phyloP scores from a whole-genome alignment of 371 early-diverging fungal species.

The Lichtheimia ramosa region DNA sequence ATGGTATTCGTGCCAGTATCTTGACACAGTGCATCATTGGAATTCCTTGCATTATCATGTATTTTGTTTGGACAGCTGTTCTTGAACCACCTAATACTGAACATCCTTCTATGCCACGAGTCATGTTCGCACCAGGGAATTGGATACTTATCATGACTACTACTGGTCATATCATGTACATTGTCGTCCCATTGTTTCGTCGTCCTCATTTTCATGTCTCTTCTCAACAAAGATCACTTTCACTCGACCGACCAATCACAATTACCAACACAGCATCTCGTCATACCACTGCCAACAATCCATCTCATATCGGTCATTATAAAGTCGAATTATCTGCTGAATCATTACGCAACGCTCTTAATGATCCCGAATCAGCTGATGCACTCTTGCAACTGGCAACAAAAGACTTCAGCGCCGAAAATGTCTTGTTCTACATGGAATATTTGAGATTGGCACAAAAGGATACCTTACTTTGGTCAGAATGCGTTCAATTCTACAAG shows the following conservation, averaged over 20 bases:
- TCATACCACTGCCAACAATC: no score
- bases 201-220: no score
- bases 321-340: neutral
- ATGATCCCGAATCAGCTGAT: slow-evolving; percentile 15
- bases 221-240: no score
- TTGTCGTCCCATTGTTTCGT: neutral
- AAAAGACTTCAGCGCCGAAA: slow-evolving; percentile 44
- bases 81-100: neutral
- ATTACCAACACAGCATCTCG: no score
- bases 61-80: slow-evolving; percentile 17
- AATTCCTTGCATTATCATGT: slow-evolving; percentile 31
- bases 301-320: no score
- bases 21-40: slow-evolving; percentile 16
- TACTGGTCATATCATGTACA: neutral
- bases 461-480: neutral
- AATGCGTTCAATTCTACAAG: slow-evolving; percentile 31
- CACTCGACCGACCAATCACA: no score
- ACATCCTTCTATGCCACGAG: neutral
- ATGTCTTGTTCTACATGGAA: slow-evolving; percentile 34
- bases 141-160: slow-evolving; percentile 7
- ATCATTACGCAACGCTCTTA: slow-evolving; percentile 19
- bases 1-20: slow-evolving; percentile 35
- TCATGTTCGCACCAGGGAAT: slow-evolving; percentile 6
- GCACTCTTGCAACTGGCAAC: slow-evolving; percentile 31
- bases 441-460: slow-evolving; percentile 17